Conservation (phyloP, 2,329 filamentous ascomycete species). For the Aspergillus thermomutatus region DNA sequence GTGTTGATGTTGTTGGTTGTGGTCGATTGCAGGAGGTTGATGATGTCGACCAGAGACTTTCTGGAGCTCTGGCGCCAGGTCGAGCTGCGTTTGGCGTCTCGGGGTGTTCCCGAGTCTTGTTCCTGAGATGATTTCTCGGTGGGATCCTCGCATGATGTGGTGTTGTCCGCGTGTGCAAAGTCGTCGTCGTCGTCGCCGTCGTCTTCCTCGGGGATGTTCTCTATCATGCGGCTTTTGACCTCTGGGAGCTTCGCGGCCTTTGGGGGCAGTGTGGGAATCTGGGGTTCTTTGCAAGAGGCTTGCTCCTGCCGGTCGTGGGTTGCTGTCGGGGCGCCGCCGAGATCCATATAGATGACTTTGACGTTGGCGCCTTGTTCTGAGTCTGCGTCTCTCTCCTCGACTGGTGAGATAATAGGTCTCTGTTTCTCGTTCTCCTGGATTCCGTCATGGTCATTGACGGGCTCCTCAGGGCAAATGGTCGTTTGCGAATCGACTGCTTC, state of each 20-base stretch:
- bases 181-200: constrained; percentile 8
- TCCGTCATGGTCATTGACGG: neutral
- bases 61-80: constrained; percentile 13
- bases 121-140: neutral
- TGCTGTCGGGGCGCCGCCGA: neutral
- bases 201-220: constrained; percentile 18
- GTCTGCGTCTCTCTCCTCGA: neutral
- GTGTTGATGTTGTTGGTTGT: constrained; percentile 2
- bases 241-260: constrained; percentile 6
- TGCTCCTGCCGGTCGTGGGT: neutral
- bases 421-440: neutral
- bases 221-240: constrained; percentile 14
- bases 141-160: neutral
- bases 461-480: neutral
- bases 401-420: neutral
- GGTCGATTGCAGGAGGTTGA: constrained; percentile 13
- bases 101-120: neutral
- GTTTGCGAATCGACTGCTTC: constrained; percentile 9
- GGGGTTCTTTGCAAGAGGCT: neutral
- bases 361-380: neutral
- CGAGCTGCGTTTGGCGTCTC: constrained; percentile 5
- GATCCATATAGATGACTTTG: neutral
- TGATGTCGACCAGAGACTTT: constrained; percentile 20
- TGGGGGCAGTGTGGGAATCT: neutral
- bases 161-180: neutral